These are phyloP conservation scores for Viridothelium virens DNA, from an alignment of 495 filamentous ascomycete species.

Conservation along the genomic window DNA sequence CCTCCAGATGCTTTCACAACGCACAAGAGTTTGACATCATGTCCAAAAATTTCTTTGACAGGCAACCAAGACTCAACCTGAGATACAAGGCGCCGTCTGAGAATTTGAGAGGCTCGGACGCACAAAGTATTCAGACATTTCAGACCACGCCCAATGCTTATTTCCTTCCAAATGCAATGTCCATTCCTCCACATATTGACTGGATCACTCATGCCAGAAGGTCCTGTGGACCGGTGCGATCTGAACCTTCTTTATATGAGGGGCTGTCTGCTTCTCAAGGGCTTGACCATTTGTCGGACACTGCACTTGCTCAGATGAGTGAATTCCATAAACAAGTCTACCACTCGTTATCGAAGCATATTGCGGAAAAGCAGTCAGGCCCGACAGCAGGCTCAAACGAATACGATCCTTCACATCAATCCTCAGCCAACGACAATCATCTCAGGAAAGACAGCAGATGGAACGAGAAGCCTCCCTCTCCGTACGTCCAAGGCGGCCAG, in stretches of 20 bases:
- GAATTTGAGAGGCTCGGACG: background rate
- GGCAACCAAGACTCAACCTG: background rate
- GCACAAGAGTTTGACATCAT: conserved; percentile 1
- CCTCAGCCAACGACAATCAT: background rate
- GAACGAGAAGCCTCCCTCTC: background rate
- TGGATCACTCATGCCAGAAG: background rate
- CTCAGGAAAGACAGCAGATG: conserved; percentile 3
- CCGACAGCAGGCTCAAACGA: background rate
- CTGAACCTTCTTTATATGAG: background rate
- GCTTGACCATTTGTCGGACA: background rate
- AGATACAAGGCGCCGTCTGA: background rate
- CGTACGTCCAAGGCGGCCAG: background rate
- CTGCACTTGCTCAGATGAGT: background rate
- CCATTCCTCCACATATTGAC: background rate
- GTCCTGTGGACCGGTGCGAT: background rate
- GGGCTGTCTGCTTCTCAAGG: background rate
- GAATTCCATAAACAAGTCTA: conserved; percentile 3
- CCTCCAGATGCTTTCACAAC: background rate
- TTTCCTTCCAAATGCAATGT: background rate
- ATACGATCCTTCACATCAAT: background rate
- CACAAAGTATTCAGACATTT: background rate
- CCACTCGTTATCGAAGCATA: background rate
- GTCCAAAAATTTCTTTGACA: background rate
- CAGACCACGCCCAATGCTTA: background rate
- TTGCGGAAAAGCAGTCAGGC: background rate